Evolutionary conservation across 1,139 yeast genomes (phyloP).

Genomic region (Candida tropicalis): DNA sequence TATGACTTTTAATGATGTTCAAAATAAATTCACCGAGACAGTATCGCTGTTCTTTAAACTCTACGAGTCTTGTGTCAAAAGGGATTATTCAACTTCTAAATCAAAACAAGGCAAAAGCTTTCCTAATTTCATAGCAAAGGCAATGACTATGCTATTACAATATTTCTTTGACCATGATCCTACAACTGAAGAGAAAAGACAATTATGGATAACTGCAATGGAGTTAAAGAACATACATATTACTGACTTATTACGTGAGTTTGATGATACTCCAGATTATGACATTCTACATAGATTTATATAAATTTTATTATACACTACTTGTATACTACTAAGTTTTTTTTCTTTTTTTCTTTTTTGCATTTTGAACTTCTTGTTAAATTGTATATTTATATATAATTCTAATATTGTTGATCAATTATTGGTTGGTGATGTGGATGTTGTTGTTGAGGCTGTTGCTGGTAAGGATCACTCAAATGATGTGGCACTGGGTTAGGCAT

Average conservation of each 20-base stretch:
- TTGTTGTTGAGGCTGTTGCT: slow-evolving; percentile 33
- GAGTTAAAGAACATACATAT: slow-evolving; percentile 12
- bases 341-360: not conserved
- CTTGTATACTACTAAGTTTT: not conserved
- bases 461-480: slow-evolving; percentile 39
- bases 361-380: not conserved
- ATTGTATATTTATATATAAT: slow-evolving; percentile 3
- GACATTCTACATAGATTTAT: slow-evolving; percentile 12
- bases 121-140: slow-evolving; percentile 2
- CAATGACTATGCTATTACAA: slow-evolving; percentile 6
- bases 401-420: slow-evolving; percentile 19
- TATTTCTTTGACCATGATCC: slow-evolving; percentile 6
- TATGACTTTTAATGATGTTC: not conserved
- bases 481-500: slow-evolving; percentile 43
- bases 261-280: slow-evolving; percentile 11
- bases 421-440: slow-evolving; percentile 17
- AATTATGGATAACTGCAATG: slow-evolving; percentile 14
- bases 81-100: slow-evolving; percentile 2
- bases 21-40: slow-evolving; percentile 5
- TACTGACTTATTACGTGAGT: slow-evolving; percentile 10
- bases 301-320: slow-evolving; percentile 1
- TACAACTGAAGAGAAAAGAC: slow-evolving; percentile 9
- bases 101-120: not conserved
- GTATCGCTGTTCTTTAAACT: slow-evolving; percentile 13
- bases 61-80: slow-evolving; percentile 8